phyloP scores from a whole-genome alignment of 306 rosid species.

The Dicorynia guianensis region DNA sequence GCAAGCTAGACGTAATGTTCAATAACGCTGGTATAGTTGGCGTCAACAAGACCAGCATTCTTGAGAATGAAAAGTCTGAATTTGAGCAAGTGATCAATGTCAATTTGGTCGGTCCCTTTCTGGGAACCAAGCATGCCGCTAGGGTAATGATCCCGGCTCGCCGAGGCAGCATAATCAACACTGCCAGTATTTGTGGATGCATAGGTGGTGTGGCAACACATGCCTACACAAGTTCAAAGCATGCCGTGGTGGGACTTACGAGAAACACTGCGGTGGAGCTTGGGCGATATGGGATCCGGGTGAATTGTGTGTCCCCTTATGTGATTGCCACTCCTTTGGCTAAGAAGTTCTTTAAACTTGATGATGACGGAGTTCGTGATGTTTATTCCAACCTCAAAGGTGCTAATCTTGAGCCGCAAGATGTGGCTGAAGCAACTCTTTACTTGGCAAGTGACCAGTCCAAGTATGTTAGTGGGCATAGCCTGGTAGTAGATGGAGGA shows the following conservation, averaged over 20 bases:
- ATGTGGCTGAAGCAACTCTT: constrained; percentile 62
- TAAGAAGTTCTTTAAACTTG: constrained; percentile 36
- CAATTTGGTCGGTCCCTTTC: constrained; percentile 47
- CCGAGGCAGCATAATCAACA: constrained; percentile 51
- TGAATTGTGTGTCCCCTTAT: constrained; percentile 58
- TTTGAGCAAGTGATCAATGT: constrained; percentile 52
- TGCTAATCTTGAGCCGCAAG: constrained; percentile 24
- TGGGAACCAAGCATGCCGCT: constrained; percentile 63
- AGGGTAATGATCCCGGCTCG: constrained; percentile 50
- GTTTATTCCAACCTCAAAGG: constrained; percentile 49
- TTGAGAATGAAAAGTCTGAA: constrained; percentile 6
- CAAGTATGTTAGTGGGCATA: constrained; percentile 59
- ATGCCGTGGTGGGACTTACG: constrained; percentile 50
- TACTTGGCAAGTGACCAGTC: constrained; percentile 63
- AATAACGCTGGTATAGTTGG: constrained; percentile 53
- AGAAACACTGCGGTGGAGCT: constrained; percentile 56
- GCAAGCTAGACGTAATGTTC: constrained; percentile 65
- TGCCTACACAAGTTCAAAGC: constrained; percentile 54
- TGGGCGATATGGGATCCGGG: constrained; percentile 58
- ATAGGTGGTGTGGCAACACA: constrained; percentile 50
- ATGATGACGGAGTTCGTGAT: constrained; percentile 20
- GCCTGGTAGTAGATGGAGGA: constrained; percentile 65
- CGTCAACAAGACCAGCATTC: constrained; percentile 31
- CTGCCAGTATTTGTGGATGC: constrained; percentile 37
- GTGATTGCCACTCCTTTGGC: constrained; percentile 48